Percentiles rank a stretch among this genome's conserved stretches.
These are phyloP conservation scores for Tetragonia tetragonoides DNA, from an alignment of 148 eudicot genomes.

Conservation along the genomic window DNA sequence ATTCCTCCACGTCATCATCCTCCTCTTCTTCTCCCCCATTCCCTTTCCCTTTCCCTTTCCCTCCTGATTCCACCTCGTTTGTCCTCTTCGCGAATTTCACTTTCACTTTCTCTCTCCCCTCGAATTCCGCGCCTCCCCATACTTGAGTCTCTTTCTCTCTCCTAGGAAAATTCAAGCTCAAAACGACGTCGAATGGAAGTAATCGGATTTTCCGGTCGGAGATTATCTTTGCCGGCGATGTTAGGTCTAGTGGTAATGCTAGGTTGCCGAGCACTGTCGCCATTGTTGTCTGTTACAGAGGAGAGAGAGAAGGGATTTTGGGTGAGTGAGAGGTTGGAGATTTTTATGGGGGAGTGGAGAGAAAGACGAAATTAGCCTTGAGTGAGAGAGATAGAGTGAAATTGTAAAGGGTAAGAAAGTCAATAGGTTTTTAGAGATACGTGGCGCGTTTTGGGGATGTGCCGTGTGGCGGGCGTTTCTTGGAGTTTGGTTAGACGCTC, in stretches of 20 bases:
- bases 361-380: slow-evolving; percentile 22
- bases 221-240: slow-evolving; percentile 31
- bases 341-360: background rate
- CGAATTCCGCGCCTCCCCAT: slow-evolving; percentile 20
- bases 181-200: slow-evolving; percentile 50
- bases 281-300: slow-evolving; percentile 33
- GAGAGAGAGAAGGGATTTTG: background rate
- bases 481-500: slow-evolving; percentile 6
- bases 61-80: slow-evolving; percentile 54
- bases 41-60: slow-evolving; percentile 43
- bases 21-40: slow-evolving; percentile 1
- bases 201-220: slow-evolving; percentile 49
- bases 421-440: slow-evolving; percentile 2
- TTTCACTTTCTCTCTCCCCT: slow-evolving; percentile 28
- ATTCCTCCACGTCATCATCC: slow-evolving; percentile 32
- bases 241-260: slow-evolving; percentile 49
- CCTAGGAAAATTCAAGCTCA: slow-evolving; percentile 48
- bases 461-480: slow-evolving; percentile 30
- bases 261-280: slow-evolving; percentile 66
- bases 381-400: background rate
- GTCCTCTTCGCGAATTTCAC: slow-evolving; percentile 49
- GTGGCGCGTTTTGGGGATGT: slow-evolving; percentile 26
- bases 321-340: slow-evolving; percentile 10
- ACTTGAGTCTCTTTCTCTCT: slow-evolving; percentile 37
- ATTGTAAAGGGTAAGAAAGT: slow-evolving; percentile 6